Conservation (phyloP, 768 basidiomycete genomes). For the Auricularia heimuer region DNA sequence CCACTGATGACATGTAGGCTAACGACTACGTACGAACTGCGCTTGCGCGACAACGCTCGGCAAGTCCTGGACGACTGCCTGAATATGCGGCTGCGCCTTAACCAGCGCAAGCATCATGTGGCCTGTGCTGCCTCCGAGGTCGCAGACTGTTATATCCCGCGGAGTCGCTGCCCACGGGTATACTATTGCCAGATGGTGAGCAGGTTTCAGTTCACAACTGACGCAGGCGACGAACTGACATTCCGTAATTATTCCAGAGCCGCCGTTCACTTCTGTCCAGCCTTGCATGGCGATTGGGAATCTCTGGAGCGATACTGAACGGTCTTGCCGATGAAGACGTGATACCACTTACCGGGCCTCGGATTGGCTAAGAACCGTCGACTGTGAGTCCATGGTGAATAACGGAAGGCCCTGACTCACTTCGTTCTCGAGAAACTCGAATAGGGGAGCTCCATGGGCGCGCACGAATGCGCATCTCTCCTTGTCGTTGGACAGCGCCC, state of each 20-base stretch:
- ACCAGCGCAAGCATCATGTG: conserved; percentile 5
- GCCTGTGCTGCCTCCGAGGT: conserved; percentile 10
- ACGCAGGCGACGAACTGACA: neutral
- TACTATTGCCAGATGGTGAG: neutral
- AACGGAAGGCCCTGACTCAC: neutral
- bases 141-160: neutral
- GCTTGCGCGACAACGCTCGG: conserved; percentile 4
- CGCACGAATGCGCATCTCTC: neutral
- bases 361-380: neutral
- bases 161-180: conserved; percentile 8
- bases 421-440: neutral
- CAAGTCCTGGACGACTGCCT: conserved; percentile 7
- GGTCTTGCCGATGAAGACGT: neutral
- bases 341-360: neutral
- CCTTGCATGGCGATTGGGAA: neutral
- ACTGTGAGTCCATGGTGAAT: neutral
- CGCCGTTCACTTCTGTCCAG: neutral
- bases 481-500: neutral
- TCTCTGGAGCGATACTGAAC: neutral
- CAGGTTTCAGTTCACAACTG: no score
- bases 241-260: neutral
- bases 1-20: no score
- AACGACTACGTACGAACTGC: no score
- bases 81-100: conserved; percentile 1
- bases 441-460: neutral